Percentiles rank a stretch among this genome's conserved stretches.
Evolutionary conservation across 306 rosid genomes (phyloP).

Genomic region (Sphenostylis stenocarpa): DNA sequence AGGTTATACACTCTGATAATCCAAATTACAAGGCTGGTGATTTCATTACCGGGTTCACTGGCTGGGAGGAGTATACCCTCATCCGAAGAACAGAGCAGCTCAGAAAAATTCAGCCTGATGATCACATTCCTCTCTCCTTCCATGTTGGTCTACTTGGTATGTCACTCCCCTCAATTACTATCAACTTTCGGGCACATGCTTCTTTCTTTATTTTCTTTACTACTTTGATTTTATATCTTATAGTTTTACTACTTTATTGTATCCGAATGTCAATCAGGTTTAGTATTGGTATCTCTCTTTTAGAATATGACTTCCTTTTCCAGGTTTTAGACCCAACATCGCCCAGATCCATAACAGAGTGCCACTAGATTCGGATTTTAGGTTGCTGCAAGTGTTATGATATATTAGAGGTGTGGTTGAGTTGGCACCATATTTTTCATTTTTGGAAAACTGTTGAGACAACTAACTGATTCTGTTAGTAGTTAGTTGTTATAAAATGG

Average conservation of each 20-base stretch:
- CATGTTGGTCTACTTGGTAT: conserved; percentile 55
- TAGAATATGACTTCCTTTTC: too few relatives aligned
- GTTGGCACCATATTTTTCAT: too few relatives aligned
- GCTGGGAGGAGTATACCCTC: conserved; percentile 57
- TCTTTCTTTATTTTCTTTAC: background rate
- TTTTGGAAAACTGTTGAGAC: too few relatives aligned
- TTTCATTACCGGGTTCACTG: conserved; percentile 46
- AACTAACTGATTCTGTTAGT: too few relatives aligned
- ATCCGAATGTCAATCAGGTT: background rate
- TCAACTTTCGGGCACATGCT: background rate
- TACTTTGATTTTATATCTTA: background rate
- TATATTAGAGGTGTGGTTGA: too few relatives aligned
- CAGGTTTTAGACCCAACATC: background rate
- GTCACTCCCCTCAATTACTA: background rate
- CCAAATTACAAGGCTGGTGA: conserved; percentile 52
- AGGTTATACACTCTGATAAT: conserved; percentile 52
- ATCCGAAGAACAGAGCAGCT: conserved; percentile 32
- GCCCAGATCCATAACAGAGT: background rate
- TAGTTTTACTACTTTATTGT: background rate
- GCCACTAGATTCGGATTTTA: too few relatives aligned
- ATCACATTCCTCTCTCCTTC: conserved; percentile 54
- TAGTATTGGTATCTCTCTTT: background rate
- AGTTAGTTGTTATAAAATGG: too few relatives aligned
- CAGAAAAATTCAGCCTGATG: conserved; percentile 42
- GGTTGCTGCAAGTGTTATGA: background rate